Evolutionary conservation across 148 eudicot genomes (phyloP), one percentile per base, ranked within the genome.

Genomic region (Vaccinium macrocarpon): DNA sequence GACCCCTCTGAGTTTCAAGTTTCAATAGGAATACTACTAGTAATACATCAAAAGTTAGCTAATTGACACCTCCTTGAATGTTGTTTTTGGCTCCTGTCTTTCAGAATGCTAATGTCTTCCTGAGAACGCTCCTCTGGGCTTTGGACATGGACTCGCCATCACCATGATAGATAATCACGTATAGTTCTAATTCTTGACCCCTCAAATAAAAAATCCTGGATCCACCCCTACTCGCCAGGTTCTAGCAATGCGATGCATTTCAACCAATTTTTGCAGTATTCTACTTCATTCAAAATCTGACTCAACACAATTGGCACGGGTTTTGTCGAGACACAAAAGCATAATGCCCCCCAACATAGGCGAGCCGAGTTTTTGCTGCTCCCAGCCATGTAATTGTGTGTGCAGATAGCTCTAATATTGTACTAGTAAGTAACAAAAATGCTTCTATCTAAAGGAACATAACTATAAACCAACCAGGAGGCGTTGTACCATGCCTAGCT

Each of bases 171-270:
- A 35, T 35, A 35, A 35, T 35, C 38, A 35, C 38, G 2, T 32
- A 32, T 32, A 32, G 35, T 32, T 32, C 38, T 35, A 35, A 35
- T 35, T 35, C 38, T 35, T 35, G 38, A 35, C 38, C 38, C 38
- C 38, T 35, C 38, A 35, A 35, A 35, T 35, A 35, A 35, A 35
- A 35, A 35, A 35, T 35, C 38, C 38, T 35, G 38, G 38, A 35
- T 35, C 38, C 38, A 35, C 38, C 38, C 38, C 3, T 35, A 35
- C 38, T 35, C 0, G 3, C 38, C 38, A 35, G 38, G 38, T 35
- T 35, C 38, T 35, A 51, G 52, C 32, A 81, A 81, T 8, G 10
- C 46, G 62, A 23, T 66, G n/a, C 81, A 87, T 59, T 48, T 25
- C 10, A n/a, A 62, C 66, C 2, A 23, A 23, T 62, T 62, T 9